A percentile compares a stretch with the other conserved stretches of the same genome.
phyloP scores from a whole-genome alignment of 352 stramenopile genomes.

The Globisporangium barbulae region DNA sequence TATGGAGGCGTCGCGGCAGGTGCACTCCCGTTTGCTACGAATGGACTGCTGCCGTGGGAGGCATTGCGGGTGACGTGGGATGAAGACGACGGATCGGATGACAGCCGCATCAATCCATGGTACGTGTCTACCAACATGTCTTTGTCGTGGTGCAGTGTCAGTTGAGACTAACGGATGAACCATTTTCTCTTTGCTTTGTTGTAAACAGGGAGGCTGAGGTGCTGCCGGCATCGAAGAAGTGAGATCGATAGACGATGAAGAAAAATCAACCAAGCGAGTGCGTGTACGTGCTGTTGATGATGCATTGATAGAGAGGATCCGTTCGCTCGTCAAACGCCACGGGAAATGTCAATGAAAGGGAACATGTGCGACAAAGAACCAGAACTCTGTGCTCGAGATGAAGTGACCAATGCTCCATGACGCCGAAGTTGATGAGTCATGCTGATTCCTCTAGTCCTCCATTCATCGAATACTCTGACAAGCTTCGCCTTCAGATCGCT shows the following conservation, averaged over 20 bases:
- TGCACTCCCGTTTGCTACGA: conserved; percentile 51
- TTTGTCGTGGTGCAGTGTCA: conserved; percentile 1
- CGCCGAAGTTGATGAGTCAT: no score
- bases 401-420: no score
- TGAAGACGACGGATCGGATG: conserved; percentile 78
- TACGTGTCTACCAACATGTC: conserved; percentile 26
- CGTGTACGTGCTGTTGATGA: conserved; percentile 23
- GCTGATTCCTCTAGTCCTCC: no score
- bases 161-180: not conserved
- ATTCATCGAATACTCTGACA: not conserved
- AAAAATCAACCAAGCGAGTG: not conserved
- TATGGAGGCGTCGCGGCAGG: conserved; percentile 65
- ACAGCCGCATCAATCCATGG: conserved; percentile 85
- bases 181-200: conserved; percentile 15
- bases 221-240: conserved; percentile 17
- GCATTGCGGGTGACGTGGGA: conserved; percentile 79
- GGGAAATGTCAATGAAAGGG: not conserved
- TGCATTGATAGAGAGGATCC: conserved; percentile 3
- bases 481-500: not conserved
- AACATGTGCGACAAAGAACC: not conserved
- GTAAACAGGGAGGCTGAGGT: conserved; percentile 48
- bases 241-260: conserved; percentile 27
- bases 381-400: not conserved
- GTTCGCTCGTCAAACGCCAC: not conserved
- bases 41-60: conserved; percentile 78